Evolutionary conservation across 805 yeast species (phyloP), one percentile per base, ranked within the genome.

Genomic region (Yamadazyma nakazawae): DNA sequence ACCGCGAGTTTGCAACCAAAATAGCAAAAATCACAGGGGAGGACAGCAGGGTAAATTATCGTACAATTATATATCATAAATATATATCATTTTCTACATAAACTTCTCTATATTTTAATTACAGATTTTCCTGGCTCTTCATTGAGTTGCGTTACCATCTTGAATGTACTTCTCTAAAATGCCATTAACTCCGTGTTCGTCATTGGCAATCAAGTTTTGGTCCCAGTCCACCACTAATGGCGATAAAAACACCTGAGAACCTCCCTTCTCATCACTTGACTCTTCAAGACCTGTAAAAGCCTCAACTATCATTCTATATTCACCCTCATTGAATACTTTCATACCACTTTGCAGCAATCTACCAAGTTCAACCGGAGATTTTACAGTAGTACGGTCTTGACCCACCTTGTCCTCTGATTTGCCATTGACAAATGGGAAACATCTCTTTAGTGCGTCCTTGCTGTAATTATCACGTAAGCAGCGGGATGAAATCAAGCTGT

Each of bases 211-310:
- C 42, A 65, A 38, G 52, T 67, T 62, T 54, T 72, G 76, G 53
- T 72, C 76, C 76, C 76, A 72, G 55, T 72, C 76, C 31, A 71
- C 64, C n/a, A 72, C 61, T 53, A 72, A 65, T 0, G 76, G 76
- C 2, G 75, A 68, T 42, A 50, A 49, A 57, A 72, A 72, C 10
- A 72, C 57, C 30, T 66, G 64, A 16, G 62, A 53, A 11, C 32
- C 43, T 4, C 74, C 66, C 7, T 17, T 34, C 12, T 28, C 40
- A 8, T 36, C 25, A 43, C 60, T 60, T 34, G 49, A 46, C 4
- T 54, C 56, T 19, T 62, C 61, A 21, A 62, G 57, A 28, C 49
- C 49, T 18, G 59, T 54, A 53, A 69, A 72, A 1, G 72, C 68
- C 47, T 71, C 74, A 45, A 61, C 61, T 32, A 72, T 66, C 55